phyloP scores from a whole-genome alignment of 768 basidiomycete genomes.

The Russula olivacea region DNA sequence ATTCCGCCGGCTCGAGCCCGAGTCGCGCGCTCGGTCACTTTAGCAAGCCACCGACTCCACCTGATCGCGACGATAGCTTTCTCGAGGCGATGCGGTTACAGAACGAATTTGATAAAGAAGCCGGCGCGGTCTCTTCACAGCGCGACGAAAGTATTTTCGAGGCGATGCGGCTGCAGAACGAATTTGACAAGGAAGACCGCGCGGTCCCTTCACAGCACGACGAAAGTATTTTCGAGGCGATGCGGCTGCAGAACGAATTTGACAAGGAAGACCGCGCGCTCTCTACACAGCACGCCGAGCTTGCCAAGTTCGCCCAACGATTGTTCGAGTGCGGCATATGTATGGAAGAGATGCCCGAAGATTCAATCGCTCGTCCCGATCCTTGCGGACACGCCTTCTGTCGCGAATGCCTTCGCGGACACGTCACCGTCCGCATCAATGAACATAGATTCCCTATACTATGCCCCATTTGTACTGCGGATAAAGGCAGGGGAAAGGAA shows the following conservation, averaged over 20 bases:
- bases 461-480: constrained; percentile 51
- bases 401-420: constrained; percentile 43
- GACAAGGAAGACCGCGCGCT: constrained; percentile 40
- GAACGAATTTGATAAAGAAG: constrained; percentile 38
- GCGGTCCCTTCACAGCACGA: too few species aligned
- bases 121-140: constrained; percentile 35
- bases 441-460: constrained; percentile 53
- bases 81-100: constrained; percentile 34
- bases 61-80: constrained; percentile 25
- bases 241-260: constrained; percentile 34
- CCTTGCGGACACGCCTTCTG: constrained; percentile 51
- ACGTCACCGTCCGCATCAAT: constrained; percentile 42
- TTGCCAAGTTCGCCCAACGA: constrained; percentile 30
- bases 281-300: constrained; percentile 32
- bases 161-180: constrained; percentile 34
- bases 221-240: constrained; percentile 28
- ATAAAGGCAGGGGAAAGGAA: constrained; percentile 22
- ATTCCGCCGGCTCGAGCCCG: background rate
- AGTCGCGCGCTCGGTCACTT: background rate
- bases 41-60: background rate
- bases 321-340: constrained; percentile 53
- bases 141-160: constrained; percentile 26
- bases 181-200: constrained; percentile 40
- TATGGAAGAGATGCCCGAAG: constrained; percentile 43
- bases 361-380: constrained; percentile 40